phyloP scores from a whole-genome alignment of 108 stramenopile genomes.

The Fragilaria crotonensis region DNA sequence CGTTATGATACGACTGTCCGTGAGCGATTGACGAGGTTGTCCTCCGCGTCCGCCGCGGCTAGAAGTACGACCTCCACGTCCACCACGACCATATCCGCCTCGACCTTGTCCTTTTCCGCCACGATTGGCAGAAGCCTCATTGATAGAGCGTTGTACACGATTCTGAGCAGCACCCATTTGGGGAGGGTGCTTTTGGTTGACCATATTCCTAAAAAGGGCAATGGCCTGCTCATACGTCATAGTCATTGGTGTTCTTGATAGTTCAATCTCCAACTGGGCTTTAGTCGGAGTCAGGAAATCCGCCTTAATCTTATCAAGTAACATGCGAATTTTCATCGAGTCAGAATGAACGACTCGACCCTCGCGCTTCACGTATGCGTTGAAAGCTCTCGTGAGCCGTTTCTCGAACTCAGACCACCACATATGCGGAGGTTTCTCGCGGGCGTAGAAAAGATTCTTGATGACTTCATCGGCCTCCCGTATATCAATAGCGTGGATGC shows the following conservation, averaged over 20 bases:
- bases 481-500: too few relatives aligned
- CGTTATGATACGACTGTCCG: neutral
- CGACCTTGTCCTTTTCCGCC: too few relatives aligned
- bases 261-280: too few relatives aligned
- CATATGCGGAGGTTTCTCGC: too few relatives aligned
- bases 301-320: constrained; percentile 1
- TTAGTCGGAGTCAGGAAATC: constrained; percentile 1
- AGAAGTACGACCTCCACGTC: neutral
- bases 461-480: too few relatives aligned
- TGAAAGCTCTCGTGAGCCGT: neutral
- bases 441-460: constrained; percentile 2
- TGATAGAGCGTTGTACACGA: too few relatives aligned
- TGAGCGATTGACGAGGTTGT: too few relatives aligned
- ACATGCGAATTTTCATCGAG: constrained; percentile 2
- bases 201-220: neutral
- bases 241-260: neutral
- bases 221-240: constrained; percentile 1
- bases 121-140: too few relatives aligned
- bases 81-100: neutral
- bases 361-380: too few relatives aligned
- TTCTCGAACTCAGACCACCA: neutral
- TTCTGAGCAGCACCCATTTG: too few relatives aligned
- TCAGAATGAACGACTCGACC: constrained; percentile 6
- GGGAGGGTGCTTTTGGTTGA: too few relatives aligned
- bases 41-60: neutral